These are phyloP conservation scores for Microascus cirrosus DNA, from an alignment of 2,329 filamentous ascomycete genomes.

Conservation along the genomic window DNA sequence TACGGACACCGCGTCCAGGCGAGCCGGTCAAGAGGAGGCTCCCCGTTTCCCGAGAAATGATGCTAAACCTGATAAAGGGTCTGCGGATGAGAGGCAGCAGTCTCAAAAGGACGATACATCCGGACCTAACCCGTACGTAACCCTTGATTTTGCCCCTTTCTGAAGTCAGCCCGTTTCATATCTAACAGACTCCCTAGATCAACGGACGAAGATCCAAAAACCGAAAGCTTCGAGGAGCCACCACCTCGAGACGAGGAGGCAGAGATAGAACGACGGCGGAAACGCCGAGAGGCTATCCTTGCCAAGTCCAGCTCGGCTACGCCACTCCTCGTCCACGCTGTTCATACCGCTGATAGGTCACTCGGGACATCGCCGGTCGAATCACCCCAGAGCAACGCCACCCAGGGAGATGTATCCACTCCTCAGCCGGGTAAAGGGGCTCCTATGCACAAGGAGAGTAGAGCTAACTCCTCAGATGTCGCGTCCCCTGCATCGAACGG, in stretches of 20 bases:
- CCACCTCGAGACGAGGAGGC: constrained; percentile 64
- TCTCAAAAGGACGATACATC: not conserved
- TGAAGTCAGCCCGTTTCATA: not conserved
- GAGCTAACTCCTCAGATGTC: constrained; percentile 24
- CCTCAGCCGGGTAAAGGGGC: constrained; percentile 13
- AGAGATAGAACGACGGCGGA: constrained; percentile 74
- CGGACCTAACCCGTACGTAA: constrained; percentile 6
- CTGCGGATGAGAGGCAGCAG: constrained; percentile 1
- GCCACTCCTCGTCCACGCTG: constrained; percentile 63
- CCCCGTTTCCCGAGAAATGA: constrained; percentile 48
- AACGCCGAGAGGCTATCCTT: constrained; percentile 72
- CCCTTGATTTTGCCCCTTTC: not conserved
- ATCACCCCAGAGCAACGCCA: constrained; percentile 25
- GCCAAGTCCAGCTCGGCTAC: constrained; percentile 69
- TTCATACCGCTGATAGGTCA: constrained; percentile 49
- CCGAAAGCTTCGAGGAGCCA: not conserved
- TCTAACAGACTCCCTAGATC: not conserved
- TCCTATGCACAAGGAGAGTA: constrained; percentile 29
- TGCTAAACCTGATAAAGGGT: constrained; percentile 56
- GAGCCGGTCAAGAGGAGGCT: constrained; percentile 22
- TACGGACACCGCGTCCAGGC: constrained; percentile 3
- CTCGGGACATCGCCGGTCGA: constrained; percentile 42
- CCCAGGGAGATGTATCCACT: constrained; percentile 15
- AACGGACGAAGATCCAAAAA: constrained; percentile 8
- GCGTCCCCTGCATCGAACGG: constrained; percentile 2